Evolutionary conservation across 345 rosid genomes (phyloP).

Genomic region (Camelina laxa): DNA sequence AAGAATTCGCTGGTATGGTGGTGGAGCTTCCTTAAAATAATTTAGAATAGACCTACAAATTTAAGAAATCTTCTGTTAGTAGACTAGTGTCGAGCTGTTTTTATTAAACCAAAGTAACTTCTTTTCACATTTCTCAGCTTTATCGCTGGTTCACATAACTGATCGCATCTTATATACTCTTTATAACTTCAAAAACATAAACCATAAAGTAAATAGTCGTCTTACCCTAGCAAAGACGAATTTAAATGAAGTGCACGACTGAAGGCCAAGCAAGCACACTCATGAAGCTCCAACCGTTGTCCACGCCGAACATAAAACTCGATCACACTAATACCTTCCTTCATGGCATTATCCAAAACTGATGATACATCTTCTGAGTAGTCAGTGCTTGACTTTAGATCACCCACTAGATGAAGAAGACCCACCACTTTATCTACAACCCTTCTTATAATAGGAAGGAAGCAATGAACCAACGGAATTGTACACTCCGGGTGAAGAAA

Average conservation of each 20-base stretch:
- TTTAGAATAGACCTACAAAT: slow-evolving; percentile 65
- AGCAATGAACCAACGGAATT: slow-evolving; percentile 67
- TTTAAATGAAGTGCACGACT: slow-evolving; percentile 81
- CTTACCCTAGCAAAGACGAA: slow-evolving; percentile 66
- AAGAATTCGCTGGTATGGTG: slow-evolving; percentile 75
- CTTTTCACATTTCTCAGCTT: not conserved
- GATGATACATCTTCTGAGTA: slow-evolving; percentile 41
- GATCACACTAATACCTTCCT: slow-evolving; percentile 55
- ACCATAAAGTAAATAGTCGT: not conserved
- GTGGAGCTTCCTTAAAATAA: slow-evolving; percentile 79
- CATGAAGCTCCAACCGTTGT: slow-evolving; percentile 75
- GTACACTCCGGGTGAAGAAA: slow-evolving; percentile 74
- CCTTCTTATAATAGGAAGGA: slow-evolving; percentile 56
- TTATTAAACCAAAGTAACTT: not conserved
- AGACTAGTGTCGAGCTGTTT: not conserved
- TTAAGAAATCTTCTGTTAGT: slow-evolving; percentile 3
- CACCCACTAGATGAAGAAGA: slow-evolving; percentile 55
- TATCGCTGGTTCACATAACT: not conserved
- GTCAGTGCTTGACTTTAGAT: slow-evolving; percentile 53
- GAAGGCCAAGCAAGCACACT: slow-evolving; percentile 86
- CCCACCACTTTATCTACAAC: slow-evolving; percentile 66
- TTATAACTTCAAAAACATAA: not conserved
- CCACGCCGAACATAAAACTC: slow-evolving; percentile 60
- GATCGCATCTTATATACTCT: not conserved
- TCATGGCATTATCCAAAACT: slow-evolving; percentile 41